A percentile compares a stretch with the other conserved stretches of the same genome.
phyloP scores from a whole-genome alignment of 2,329 filamentous ascomycete species.

The Pyricularia sp. region DNA sequence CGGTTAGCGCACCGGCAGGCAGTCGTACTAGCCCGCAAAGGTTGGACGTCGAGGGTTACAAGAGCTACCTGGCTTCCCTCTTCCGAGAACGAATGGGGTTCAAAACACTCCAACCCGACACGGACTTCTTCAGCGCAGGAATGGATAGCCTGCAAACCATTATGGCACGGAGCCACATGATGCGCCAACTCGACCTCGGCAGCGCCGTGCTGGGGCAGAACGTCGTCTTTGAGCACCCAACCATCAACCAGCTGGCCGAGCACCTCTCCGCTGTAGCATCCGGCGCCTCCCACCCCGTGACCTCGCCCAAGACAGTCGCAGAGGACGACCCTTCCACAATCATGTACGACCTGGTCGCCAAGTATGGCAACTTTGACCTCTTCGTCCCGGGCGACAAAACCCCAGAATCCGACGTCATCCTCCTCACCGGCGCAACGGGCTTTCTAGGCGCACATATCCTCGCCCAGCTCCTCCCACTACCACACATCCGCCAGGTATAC shows the following conservation, averaged over 20 bases:
- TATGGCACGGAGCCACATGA: conserved; percentile 40
- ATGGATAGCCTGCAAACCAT: conserved; percentile 52
- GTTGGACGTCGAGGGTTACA: conserved; percentile 19
- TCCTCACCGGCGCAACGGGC: conserved; percentile 55
- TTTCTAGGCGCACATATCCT: conserved; percentile 54
- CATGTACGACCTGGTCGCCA: conserved; percentile 34
- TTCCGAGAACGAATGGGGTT: conserved; percentile 16
- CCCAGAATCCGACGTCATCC: conserved; percentile 11
- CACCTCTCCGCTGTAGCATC: conserved; percentile 32
- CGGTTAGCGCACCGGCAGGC: background rate
- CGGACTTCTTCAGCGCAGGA: conserved; percentile 50
- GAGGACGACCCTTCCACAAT: conserved; percentile 17
- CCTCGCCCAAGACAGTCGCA: conserved; percentile 23
- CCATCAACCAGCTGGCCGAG: conserved; percentile 31
- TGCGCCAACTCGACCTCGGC: conserved; percentile 38
- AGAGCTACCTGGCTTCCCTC: conserved; percentile 22
- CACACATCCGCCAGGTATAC: conserved; percentile 43
- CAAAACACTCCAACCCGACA: conserved; percentile 22
- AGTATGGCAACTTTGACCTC: conserved; percentile 26
- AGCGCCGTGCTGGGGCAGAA: conserved; percentile 41
- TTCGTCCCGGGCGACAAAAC: conserved; percentile 11
- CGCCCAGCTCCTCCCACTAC: conserved; percentile 46
- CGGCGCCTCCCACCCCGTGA: conserved; percentile 15
- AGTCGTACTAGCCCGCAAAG: conserved; percentile 9
- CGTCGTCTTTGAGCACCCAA: conserved; percentile 49